A percentile compares a stretch with the other conserved stretches of the same genome.
phyloP scores from a whole-genome alignment of 192 early-diverging fungal genomes.

The Geranomyces variabilis region DNA sequence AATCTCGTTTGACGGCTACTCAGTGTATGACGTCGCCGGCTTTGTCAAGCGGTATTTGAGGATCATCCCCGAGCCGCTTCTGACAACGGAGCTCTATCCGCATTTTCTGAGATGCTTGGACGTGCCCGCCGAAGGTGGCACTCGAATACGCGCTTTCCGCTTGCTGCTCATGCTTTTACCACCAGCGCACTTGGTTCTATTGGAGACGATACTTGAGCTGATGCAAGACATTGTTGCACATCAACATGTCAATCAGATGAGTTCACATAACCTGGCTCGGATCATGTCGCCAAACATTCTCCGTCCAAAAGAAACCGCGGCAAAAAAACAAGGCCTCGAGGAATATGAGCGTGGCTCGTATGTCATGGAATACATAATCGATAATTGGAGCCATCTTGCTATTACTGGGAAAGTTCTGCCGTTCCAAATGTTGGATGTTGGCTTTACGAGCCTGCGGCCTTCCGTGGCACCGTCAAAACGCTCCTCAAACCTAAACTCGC shows the following conservation, averaged over 20 bases:
- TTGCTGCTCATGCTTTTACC: constrained; percentile 56
- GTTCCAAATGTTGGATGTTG: constrained; percentile 44
- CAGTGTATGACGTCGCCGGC: constrained; percentile 55
- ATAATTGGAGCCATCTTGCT: constrained; percentile 42
- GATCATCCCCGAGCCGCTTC: constrained; percentile 51
- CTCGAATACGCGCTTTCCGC: constrained; percentile 45
- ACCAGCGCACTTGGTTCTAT: constrained; percentile 43
- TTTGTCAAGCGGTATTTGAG: constrained; percentile 53
- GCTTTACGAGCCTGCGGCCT: constrained; percentile 23
- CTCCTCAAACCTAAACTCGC: too few species aligned
- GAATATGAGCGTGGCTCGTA: constrained; percentile 53
- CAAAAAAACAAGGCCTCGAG: constrained; percentile 46
- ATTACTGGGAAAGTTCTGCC: constrained; percentile 38
- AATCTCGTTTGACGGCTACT: constrained; percentile 51
- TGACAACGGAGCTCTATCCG: constrained; percentile 49
- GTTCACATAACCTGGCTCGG: constrained; percentile 43
- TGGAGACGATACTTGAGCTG: constrained; percentile 50
- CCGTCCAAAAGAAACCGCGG: constrained; percentile 31
- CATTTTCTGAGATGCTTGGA: constrained; percentile 52
- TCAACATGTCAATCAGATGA: constrained; percentile 51
- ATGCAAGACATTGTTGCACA: constrained; percentile 34
- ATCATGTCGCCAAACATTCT: constrained; percentile 54
- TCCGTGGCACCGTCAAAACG: too few species aligned
- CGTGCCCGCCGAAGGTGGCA: constrained; percentile 43
- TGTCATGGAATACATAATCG: constrained; percentile 48